phyloP scores from a whole-genome alignment of 495 filamentous ascomycete species.

The Podospora tetraspora region DNA sequence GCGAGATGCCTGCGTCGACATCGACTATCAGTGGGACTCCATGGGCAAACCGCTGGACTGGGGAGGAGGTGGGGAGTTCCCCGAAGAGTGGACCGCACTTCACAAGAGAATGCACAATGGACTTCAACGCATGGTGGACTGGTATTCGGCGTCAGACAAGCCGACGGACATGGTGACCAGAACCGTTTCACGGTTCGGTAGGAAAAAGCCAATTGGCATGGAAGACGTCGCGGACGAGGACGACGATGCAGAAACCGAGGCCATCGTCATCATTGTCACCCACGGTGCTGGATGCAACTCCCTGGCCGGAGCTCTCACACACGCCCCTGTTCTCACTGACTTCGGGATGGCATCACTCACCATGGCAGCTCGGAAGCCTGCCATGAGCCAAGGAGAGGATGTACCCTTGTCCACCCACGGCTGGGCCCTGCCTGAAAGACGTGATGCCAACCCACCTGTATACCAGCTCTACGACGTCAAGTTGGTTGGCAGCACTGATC shows the following conservation, averaged over 20 bases:
- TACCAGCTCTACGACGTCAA: constrained; percentile 69
- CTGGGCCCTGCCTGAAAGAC: constrained; percentile 23
- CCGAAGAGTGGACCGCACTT: constrained; percentile 94
- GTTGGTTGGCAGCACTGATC: constrained; percentile 72
- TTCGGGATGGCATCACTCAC: constrained; percentile 87
- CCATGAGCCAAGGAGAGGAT: constrained; percentile 13
- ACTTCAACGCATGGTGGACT: constrained; percentile 66
- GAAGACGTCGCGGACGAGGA: constrained; percentile 17
- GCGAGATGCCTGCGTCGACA: constrained; percentile 75
- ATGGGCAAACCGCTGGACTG: constrained; percentile 68
- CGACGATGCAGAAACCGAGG: constrained; percentile 51
- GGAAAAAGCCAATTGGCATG: constrained; percentile 20
- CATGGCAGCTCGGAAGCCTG: constrained; percentile 70
- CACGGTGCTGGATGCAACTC: constrained; percentile 99
- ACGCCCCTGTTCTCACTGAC: constrained; percentile 82
- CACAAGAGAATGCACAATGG: constrained; percentile 80
- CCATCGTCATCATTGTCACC: constrained; percentile 85
- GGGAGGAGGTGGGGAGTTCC: constrained; percentile 81
- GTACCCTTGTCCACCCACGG: constrained; percentile 18
- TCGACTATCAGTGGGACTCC: constrained; percentile 95
- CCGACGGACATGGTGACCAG: constrained; percentile 45
- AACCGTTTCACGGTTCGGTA: constrained; percentile 20
- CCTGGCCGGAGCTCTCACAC: constrained; percentile 81
- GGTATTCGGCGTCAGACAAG: constrained; percentile 59
- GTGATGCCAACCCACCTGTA: constrained; percentile 34